phyloP scores from a whole-genome alignment of 2,329 filamentous ascomycete genomes.

The Exophiala spinifera region DNA sequence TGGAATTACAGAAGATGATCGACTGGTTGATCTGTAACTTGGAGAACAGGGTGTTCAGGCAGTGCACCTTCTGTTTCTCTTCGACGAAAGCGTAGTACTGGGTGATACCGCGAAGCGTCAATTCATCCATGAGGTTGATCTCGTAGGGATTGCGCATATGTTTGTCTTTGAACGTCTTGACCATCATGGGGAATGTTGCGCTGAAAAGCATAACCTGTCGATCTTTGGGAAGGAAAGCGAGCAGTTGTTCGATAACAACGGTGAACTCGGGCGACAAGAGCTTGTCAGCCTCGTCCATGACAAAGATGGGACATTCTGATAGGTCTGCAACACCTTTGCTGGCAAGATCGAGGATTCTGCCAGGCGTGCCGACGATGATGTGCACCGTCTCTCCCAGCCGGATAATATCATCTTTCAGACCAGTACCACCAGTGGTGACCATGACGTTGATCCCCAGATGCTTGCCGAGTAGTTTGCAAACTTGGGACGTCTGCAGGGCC shows the following conservation, averaged over 20 bases:
- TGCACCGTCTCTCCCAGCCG: constrained; percentile 91
- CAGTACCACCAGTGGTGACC: constrained; percentile 97
- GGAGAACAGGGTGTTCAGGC: constrained; percentile 96
- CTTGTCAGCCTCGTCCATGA: constrained; percentile 99
- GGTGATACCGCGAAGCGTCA: constrained; percentile 95
- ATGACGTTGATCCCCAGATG: constrained; percentile 97
- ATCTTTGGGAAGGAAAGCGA: constrained; percentile 94
- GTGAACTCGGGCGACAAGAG: constrained; percentile 95
- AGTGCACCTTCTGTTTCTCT: constrained; percentile 99
- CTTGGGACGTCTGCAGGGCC: constrained; percentile 96
- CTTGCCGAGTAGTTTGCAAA: constrained; percentile 97
- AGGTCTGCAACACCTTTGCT: constrained; percentile 96
- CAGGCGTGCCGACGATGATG: constrained; percentile 95
- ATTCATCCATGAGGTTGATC: constrained; percentile 99
- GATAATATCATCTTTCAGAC: constrained; percentile 93
- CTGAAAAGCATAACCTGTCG: constrained; percentile 99
- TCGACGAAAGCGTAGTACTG: constrained; percentile 99
- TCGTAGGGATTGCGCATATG: constrained; percentile 96
- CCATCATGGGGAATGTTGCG: constrained; percentile 93
- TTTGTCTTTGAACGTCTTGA: constrained; percentile 97
- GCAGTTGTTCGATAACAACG: constrained; percentile 90
- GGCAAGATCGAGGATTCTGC: constrained; percentile 91
- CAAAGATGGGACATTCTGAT: constrained; percentile 93
- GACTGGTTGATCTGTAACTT: constrained; percentile 99
- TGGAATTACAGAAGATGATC: constrained; percentile 99